phyloP scores from a whole-genome alignment of 768 basidiomycete species.

The Cantharellus anzutake region DNA sequence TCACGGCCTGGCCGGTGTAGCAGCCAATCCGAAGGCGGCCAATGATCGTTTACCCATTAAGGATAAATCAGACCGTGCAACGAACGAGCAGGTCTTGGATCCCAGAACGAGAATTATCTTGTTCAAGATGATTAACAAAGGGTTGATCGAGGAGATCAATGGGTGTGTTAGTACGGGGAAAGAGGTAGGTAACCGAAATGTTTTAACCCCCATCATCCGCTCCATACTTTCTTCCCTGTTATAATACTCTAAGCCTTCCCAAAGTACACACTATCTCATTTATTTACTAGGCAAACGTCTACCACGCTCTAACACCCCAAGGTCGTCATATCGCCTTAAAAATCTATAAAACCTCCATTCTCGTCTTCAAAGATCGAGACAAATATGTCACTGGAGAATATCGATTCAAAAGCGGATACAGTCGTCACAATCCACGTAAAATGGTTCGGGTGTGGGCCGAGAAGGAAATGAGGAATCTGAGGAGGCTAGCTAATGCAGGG shows the following conservation, averaged over 20 bases:
- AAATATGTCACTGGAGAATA: slow-evolving; percentile 91
- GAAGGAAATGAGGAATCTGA: slow-evolving; percentile 95
- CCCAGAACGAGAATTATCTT: slow-evolving; percentile 85
- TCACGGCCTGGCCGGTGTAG: slow-evolving; percentile 40
- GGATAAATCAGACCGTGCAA: slow-evolving; percentile 93
- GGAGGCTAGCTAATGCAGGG: slow-evolving; percentile 64
- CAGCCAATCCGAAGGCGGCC: slow-evolving; percentile 71
- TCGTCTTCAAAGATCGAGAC: slow-evolving; percentile 94
- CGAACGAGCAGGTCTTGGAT: slow-evolving; percentile 92
- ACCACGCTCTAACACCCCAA: slow-evolving; percentile 54
- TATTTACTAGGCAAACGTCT: slow-evolving; percentile 71
- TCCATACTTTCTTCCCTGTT: background rate
- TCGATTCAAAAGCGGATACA: slow-evolving; percentile 83
- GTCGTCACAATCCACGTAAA: slow-evolving; percentile 81
- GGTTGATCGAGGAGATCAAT: slow-evolving; percentile 74
- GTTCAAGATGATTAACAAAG: slow-evolving; percentile 90
- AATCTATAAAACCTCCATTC: slow-evolving; percentile 96
- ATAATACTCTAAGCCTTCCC: background rate
- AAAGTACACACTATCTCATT: background rate
- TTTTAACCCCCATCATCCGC: background rate
- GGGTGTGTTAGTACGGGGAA: slow-evolving; percentile 97
- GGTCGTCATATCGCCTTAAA: slow-evolving; percentile 69
- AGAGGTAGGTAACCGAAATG: slow-evolving; percentile 40
- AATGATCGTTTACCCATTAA: slow-evolving; percentile 74
- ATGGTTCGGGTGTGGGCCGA: slow-evolving; percentile 99